A percentile compares a stretch with the other conserved stretches of the same genome.
These are phyloP conservation scores for Thelonectria rubi DNA, from an alignment of 2,329 filamentous ascomycete genomes.

Conservation along the genomic window DNA sequence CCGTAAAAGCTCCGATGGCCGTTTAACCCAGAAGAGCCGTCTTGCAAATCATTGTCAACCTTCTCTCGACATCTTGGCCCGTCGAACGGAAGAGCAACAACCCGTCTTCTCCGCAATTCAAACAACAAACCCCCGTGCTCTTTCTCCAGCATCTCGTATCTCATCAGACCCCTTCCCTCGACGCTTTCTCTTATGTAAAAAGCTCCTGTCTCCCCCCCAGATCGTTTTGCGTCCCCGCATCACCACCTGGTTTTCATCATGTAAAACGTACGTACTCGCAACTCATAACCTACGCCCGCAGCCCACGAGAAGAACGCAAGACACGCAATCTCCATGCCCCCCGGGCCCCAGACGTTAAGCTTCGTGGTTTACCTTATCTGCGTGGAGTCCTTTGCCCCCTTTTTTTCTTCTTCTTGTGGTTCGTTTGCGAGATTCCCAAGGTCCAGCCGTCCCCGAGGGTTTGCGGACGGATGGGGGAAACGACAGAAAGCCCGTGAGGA, in stretches of 20 bases:
- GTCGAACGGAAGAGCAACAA: no score
- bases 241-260: slow-evolving; percentile 39
- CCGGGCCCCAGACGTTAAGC: slow-evolving; percentile 1
- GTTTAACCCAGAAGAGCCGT: neutral
- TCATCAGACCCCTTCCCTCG: neutral
- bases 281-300: slow-evolving; percentile 17
- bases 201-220: slow-evolving; percentile 6
- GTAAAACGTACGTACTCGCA: slow-evolving; percentile 39
- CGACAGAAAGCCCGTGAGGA: neutral
- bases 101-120: neutral
- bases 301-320: neutral
- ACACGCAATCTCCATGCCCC: neutral
- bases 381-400: slow-evolving; percentile 6
- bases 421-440: neutral
- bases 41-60: neutral
- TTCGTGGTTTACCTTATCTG: neutral
- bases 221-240: slow-evolving; percentile 17
- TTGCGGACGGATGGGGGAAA: neutral
- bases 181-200: slow-evolving; percentile 20
- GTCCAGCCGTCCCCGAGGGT: neutral
- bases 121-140: neutral
- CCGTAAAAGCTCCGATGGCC: neutral
- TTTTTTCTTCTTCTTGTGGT: slow-evolving; percentile 7
- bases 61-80: neutral
- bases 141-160: neutral